Evolutionary conservation across 768 basidiomycete genomes (phyloP).

Genomic region (Phanerochaete carnosa): DNA sequence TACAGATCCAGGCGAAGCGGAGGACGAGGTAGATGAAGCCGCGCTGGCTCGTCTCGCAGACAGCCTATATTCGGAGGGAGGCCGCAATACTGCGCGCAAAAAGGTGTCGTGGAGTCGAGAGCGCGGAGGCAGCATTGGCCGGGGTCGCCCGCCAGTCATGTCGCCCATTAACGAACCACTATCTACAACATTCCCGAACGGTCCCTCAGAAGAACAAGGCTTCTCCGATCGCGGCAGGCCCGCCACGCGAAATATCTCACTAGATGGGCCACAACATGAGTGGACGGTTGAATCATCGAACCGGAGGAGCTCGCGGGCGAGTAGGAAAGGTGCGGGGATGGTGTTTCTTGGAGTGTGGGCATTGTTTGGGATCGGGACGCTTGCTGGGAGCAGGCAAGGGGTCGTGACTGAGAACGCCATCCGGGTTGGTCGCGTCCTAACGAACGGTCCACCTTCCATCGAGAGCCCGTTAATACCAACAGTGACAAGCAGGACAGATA

Average conservation of each 20-base stretch:
- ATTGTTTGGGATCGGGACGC: conserved; percentile 63
- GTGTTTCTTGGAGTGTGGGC: conserved; percentile 79
- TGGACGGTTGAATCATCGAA: conserved; percentile 14
- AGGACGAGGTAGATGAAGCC: conserved; percentile 47
- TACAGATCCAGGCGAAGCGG: conserved; percentile 31
- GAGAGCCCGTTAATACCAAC: not conserved
- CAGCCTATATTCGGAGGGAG: conserved; percentile 75
- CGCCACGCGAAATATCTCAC: conserved; percentile 34
- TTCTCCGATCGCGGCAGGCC: conserved; percentile 41
- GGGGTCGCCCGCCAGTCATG: conserved; percentile 19
- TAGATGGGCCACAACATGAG: conserved; percentile 22
- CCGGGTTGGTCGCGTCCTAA: conserved; percentile 48
- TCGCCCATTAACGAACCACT: conserved; percentile 23
- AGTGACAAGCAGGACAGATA: not conserved
- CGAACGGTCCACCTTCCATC: not conserved
- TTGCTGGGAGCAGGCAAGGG: conserved; percentile 32
- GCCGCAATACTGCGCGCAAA: conserved; percentile 42
- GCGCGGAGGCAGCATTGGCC: conserved; percentile 42
- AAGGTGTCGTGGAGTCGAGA: conserved; percentile 71
- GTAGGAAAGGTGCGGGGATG: conserved; percentile 70
- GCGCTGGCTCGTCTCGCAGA: conserved; percentile 59
- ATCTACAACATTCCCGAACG: conserved; percentile 20
- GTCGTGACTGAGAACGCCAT: conserved; percentile 25
- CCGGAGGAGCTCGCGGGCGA: conserved; percentile 52
- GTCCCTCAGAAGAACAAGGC: conserved; percentile 18